These are phyloP conservation scores for Gastroboletus turbinatus DNA, from an alignment of 1,284 basidiomycete genomes.

Conservation along the genomic window DNA sequence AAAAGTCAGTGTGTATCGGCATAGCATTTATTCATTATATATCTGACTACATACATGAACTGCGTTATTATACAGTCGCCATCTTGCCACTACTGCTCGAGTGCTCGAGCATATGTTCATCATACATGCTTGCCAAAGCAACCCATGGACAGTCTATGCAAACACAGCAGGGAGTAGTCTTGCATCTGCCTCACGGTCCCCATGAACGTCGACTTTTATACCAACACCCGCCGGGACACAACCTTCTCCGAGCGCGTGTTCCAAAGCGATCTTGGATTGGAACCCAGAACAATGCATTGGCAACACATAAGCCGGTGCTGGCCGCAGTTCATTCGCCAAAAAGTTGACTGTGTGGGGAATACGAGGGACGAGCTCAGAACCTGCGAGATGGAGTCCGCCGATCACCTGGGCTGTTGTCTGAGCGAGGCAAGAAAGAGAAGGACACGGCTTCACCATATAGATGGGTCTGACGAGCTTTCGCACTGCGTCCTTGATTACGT, in stretches of 20 bases:
- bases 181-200: constrained; percentile 40
- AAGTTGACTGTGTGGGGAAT: constrained; percentile 73
- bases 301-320: constrained; percentile 67
- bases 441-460: constrained; percentile 55
- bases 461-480: constrained; percentile 63
- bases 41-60: constrained; percentile 1
- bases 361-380: constrained; percentile 58
- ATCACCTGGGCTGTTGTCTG: constrained; percentile 49
- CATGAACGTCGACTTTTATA: constrained; percentile 55
- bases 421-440: background rate
- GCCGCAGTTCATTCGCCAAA: constrained; percentile 55
- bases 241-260: constrained; percentile 65
- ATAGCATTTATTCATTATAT: background rate
- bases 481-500: constrained; percentile 71
- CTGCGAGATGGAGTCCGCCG: constrained; percentile 78
- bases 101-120: background rate
- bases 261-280: constrained; percentile 65
- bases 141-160: background rate
- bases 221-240: constrained; percentile 78
- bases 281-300: constrained; percentile 87
- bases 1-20: constrained; percentile 1
- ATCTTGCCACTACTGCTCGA: background rate
- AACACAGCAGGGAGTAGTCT: constrained; percentile 35
- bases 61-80: constrained; percentile 2
- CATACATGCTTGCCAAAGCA: background rate